Evolutionary conservation across 768 basidiomycete species (phyloP).

Genomic region (Asterophora parasitica): DNA sequence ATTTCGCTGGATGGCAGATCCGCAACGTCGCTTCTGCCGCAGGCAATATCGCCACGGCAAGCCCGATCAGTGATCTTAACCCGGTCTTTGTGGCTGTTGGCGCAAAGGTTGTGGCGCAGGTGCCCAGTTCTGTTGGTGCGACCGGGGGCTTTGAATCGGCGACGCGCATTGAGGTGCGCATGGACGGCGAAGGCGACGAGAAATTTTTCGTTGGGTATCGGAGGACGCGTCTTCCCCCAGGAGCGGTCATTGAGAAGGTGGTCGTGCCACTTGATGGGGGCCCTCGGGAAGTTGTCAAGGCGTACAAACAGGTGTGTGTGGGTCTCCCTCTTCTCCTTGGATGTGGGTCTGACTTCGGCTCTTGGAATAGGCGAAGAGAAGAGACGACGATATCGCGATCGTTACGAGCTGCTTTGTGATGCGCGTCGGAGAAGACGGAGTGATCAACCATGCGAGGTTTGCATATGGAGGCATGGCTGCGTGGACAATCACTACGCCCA

Average conservation of each 20-base stretch:
- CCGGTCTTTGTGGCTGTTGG: constrained; percentile 13
- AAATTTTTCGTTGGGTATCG: constrained; percentile 14
- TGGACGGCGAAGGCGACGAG: constrained; percentile 2
- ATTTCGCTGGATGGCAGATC: constrained; percentile 14
- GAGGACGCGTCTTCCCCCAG: constrained; percentile 10
- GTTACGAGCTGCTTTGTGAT: constrained; percentile 14
- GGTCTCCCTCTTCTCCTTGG: neutral
- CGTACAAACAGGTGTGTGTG: constrained; percentile 15
- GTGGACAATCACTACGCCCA: constrained; percentile 12
- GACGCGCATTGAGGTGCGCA: constrained; percentile 6
- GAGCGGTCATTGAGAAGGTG: constrained; percentile 11
- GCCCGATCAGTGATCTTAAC: constrained; percentile 16
- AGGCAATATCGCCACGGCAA: constrained; percentile 14
- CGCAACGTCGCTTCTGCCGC: constrained; percentile 14
- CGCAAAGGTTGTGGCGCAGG: constrained; percentile 5
- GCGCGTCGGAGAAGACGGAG: constrained; percentile 4
- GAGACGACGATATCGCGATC: constrained; percentile 16
- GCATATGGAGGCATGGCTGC: constrained; percentile 16
- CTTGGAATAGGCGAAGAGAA: constrained; percentile 8
- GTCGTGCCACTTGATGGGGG: constrained; percentile 15
- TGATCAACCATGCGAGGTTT: constrained; percentile 11
- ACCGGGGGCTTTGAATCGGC: neutral
- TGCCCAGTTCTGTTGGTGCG: too few species aligned
- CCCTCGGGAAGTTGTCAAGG: constrained; percentile 12
- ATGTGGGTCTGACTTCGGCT: too few species aligned